phyloP scores from a whole-genome alignment of 192 early-diverging fungal genomes.

The Coemansia sp. region DNA sequence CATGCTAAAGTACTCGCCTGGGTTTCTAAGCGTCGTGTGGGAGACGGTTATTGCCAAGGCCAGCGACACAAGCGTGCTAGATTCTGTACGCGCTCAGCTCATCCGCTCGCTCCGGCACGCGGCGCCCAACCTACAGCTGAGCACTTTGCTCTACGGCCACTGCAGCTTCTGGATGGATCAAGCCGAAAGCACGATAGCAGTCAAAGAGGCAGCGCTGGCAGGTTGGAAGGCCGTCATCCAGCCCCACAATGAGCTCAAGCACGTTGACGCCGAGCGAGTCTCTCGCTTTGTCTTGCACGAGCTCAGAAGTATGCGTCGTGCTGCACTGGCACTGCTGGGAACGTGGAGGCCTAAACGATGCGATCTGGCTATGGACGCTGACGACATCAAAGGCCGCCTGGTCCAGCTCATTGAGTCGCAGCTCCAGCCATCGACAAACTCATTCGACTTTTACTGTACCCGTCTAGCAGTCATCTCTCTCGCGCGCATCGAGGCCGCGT shows the following conservation, averaged over 20 bases:
- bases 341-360: slow-evolving; percentile 27
- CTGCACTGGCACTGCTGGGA: slow-evolving; percentile 32
- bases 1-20: slow-evolving; percentile 52
- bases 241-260: slow-evolving; percentile 44
- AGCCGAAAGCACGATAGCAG: slow-evolving; percentile 21
- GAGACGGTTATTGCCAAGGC: slow-evolving; percentile 50
- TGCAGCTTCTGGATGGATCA: slow-evolving; percentile 40
- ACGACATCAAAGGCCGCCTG: slow-evolving; percentile 27
- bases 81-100: slow-evolving; percentile 44
- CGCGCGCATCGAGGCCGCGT: slow-evolving; percentile 31
- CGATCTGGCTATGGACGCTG: neutral
- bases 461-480: slow-evolving; percentile 30
- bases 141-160: slow-evolving; percentile 37
- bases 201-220: slow-evolving; percentile 35
- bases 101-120: slow-evolving; percentile 55
- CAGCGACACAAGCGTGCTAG: slow-evolving; percentile 26
- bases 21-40: slow-evolving; percentile 54
- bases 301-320: slow-evolving; percentile 18
- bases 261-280: slow-evolving; percentile 34
- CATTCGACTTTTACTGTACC: slow-evolving; percentile 17
- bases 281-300: slow-evolving; percentile 25
- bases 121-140: slow-evolving; percentile 45
- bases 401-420: slow-evolving; percentile 3
- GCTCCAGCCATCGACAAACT: neutral
- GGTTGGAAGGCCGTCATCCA: slow-evolving; percentile 41